Conservation (phyloP, 129 eudicot genomes). For the Pseudognaphalium luteoalbum region DNA sequence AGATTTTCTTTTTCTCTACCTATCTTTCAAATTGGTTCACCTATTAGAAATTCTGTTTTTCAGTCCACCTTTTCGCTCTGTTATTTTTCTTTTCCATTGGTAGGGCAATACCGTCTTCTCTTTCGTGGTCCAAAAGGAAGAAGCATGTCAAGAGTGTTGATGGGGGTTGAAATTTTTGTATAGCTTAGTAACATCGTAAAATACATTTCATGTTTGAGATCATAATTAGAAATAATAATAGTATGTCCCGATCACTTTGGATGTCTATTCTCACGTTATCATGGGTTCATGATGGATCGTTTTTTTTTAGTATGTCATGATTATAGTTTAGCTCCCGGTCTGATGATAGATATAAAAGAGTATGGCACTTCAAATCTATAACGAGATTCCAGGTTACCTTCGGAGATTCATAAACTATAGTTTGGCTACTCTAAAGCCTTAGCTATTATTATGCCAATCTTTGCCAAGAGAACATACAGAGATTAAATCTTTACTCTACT, state of each 20-base stretch:
- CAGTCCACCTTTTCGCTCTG: not conserved
- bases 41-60: not conserved
- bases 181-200: conserved; percentile 17
- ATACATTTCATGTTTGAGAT: not conserved
- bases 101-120: not conserved
- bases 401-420: not conserved
- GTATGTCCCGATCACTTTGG: conserved; percentile 4
- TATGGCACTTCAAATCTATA: not conserved
- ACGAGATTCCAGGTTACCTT: conserved; percentile 3
- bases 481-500: too few species aligned
- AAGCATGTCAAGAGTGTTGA: conserved; percentile 5
- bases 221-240: conserved; percentile 1
- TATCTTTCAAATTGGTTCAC: conserved; percentile 6
- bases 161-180: not conserved
- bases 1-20: conserved; percentile 2
- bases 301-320: not conserved
- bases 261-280: not conserved
- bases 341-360: not conserved
- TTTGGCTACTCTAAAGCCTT: not conserved
- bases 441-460: not conserved
- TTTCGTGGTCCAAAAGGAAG: conserved; percentile 18
- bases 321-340: not conserved
- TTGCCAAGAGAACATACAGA: too few species aligned
- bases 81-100: not conserved
- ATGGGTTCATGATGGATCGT: not conserved